phyloP scores from a whole-genome alignment of 352 stramenopile species.

The Thalassiosira hispida region DNA sequence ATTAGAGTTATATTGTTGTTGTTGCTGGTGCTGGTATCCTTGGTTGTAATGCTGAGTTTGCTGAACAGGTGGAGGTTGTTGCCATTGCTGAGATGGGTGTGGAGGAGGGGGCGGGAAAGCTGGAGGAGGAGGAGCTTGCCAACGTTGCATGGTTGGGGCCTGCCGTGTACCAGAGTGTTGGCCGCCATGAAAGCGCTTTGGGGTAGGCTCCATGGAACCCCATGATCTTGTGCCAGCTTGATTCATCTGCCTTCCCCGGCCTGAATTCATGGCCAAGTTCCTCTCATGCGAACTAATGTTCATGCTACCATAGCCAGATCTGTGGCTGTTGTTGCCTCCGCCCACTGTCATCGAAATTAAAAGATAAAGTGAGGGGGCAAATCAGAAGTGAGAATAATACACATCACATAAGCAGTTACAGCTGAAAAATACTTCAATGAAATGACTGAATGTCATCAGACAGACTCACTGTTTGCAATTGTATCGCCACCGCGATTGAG shows the following conservation, averaged over 20 bases:
- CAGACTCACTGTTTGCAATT: conserved; percentile 85
- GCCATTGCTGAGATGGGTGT: conserved; percentile 52
- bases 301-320: conserved; percentile 73
- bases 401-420: no score
- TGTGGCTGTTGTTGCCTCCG: conserved; percentile 62
- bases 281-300: conserved; percentile 83
- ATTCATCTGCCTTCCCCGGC: conserved; percentile 78
- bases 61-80: conserved; percentile 43
- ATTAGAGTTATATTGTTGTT: conserved; percentile 18
- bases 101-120: conserved; percentile 40
- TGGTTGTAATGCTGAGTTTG: conserved; percentile 35
- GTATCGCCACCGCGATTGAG: conserved; percentile 78
- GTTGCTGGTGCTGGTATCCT: conserved; percentile 38
- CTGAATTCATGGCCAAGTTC: conserved; percentile 70
- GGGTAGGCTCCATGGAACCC: conserved; percentile 80
- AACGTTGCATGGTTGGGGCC: conserved; percentile 45
- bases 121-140: conserved; percentile 35
- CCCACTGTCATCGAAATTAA: no score
- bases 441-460: no score
- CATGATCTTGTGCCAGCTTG: conserved; percentile 80
- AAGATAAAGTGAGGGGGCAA: no score
- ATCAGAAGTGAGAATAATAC: no score
- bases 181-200: conserved; percentile 58
- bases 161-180: conserved; percentile 33
- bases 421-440: no score